Base-by-base conservation (phyloP, 108 stramenopile genomes). In the Pseudonitzschia multistriata region DNA sequence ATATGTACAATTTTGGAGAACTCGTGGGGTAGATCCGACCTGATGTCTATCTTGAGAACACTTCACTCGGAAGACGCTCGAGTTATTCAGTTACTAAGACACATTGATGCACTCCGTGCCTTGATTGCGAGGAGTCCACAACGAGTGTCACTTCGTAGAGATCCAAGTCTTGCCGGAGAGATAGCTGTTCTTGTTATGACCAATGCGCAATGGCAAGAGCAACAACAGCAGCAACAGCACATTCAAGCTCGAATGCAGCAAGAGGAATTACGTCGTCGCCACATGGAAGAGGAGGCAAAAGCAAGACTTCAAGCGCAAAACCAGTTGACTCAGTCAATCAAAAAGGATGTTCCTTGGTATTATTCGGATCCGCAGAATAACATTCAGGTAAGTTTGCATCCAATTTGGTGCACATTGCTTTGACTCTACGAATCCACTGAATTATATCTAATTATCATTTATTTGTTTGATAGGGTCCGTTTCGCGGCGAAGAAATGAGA, bases 401-500 rank as follows among this genome's bases (percentile, higher is more conserved):
- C n/a, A 27, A 31, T 15, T 67, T 68, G 33, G 0, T 25, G 36
- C 53, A 34, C 15, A 34, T 34, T 24, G 21, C 15, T 40, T 42
- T 66, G 11, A 28, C 17, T 59, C 22, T 37, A 48, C n/a, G n/a
- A n/a, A n/a, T n/a, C n/a, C 19, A 34, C 37, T 34, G 54, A n/a
- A 29, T 69, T 69, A 22, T 25, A 19, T 34, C 37, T 31, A 2
- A 39, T 19, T 35, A 57, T 57, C 13, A 50, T 28, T 52, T 24
- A 56, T 50, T 13, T 49, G 24, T 40, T 28, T 31, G 31, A 7
- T 75, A 96, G 90, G 98, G 98, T 29, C 98, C 98, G 36, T 98
- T 98, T 79, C 82, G 87, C 22, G 87, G 90, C 17, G 82, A 89
- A 29, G 96, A 97, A 69, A 98, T 98, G 98, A 81, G 95, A 48